Evolutionary conservation across 108 stramenopile species (phyloP).

Genomic region (Nitzschia putrida): DNA sequence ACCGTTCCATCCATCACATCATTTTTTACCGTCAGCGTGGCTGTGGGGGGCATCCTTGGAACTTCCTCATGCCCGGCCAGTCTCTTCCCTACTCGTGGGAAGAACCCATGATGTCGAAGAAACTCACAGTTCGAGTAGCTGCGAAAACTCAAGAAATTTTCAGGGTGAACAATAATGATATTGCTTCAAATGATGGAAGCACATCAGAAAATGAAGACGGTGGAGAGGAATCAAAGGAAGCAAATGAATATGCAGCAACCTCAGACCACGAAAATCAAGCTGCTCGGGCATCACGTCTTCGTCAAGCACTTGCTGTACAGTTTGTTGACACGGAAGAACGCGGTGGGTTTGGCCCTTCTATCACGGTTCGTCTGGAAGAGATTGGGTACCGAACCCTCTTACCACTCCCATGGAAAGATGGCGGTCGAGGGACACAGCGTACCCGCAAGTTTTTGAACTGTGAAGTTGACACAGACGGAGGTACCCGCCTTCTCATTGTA

Average conservation of each 20-base stretch:
- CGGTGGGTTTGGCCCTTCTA: constrained; percentile 64
- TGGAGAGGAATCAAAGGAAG: neutral
- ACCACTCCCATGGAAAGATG: constrained; percentile 50
- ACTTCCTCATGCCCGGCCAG: constrained; percentile 74
- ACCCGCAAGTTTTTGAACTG: constrained; percentile 50
- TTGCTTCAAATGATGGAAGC: neutral
- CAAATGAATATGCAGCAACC: neutral
- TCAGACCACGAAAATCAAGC: constrained; percentile 13
- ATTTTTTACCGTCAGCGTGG: constrained; percentile 84
- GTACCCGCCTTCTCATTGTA: constrained; percentile 74
- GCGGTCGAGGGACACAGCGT: constrained; percentile 2
- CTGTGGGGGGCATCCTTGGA: constrained; percentile 80
- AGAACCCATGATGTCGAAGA: constrained; percentile 85
- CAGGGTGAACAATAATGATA: constrained; percentile 9
- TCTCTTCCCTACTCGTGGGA: constrained; percentile 80
- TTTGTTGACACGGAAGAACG: constrained; percentile 74
- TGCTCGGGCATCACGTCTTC: constrained; percentile 20
- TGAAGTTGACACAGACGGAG: constrained; percentile 78
- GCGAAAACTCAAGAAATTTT: constrained; percentile 21
- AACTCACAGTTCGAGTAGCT: constrained; percentile 76
- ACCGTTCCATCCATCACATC: constrained; percentile 66
- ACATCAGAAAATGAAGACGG: constrained; percentile 8
- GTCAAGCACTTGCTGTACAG: constrained; percentile 48
- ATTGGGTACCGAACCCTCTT: constrained; percentile 74
- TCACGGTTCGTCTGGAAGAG: constrained; percentile 82